phyloP scores from a whole-genome alignment of 2,329 filamentous ascomycete genomes.

The Aspergillus spinulosporus region DNA sequence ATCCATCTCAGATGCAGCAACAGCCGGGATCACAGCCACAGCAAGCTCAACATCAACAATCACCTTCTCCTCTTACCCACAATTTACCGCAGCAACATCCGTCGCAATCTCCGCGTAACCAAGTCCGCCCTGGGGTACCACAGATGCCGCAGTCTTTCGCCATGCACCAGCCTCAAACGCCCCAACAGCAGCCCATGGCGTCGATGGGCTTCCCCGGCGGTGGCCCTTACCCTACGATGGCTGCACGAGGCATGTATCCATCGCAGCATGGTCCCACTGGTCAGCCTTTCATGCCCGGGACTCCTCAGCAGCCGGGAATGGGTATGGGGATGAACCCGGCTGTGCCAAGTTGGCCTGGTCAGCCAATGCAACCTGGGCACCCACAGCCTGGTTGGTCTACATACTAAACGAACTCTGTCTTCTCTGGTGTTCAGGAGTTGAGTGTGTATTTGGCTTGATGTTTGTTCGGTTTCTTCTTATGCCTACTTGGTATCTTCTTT shows the following conservation, averaged over 20 bases:
- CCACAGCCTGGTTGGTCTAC: slow-evolving; percentile 42
- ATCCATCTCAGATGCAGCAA: slow-evolving; percentile 43
- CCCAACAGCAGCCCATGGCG: slow-evolving; percentile 38
- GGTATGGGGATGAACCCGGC: slow-evolving; percentile 39
- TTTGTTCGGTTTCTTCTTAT: slow-evolving; percentile 4
- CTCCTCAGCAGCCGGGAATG: slow-evolving; percentile 39
- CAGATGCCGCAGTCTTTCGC: slow-evolving; percentile 41
- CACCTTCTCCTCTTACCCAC: slow-evolving; percentile 40
- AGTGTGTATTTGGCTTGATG: slow-evolving; percentile 12
- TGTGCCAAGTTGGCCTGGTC: slow-evolving; percentile 41
- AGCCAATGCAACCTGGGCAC: slow-evolving; percentile 40
- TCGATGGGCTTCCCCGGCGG: slow-evolving; percentile 40
- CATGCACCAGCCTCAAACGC: slow-evolving; percentile 38
- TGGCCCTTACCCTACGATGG: slow-evolving; percentile 37
- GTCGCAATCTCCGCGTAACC: slow-evolving; percentile 46
- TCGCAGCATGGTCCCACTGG: slow-evolving; percentile 35
- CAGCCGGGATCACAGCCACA: slow-evolving; percentile 28
- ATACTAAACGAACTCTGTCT: slow-evolving; percentile 31
- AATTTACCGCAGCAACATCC: slow-evolving; percentile 38
- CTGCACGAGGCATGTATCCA: slow-evolving; percentile 40
- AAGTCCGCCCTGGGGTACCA: slow-evolving; percentile 37
- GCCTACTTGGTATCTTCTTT: slow-evolving; percentile 5
- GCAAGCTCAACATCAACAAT: slow-evolving; percentile 16
- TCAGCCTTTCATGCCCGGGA: slow-evolving; percentile 36
- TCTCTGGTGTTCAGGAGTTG: slow-evolving; percentile 23